Base-by-base conservation (phyloP, 169 alveolate species). In the Eimeria praecox region DNA sequence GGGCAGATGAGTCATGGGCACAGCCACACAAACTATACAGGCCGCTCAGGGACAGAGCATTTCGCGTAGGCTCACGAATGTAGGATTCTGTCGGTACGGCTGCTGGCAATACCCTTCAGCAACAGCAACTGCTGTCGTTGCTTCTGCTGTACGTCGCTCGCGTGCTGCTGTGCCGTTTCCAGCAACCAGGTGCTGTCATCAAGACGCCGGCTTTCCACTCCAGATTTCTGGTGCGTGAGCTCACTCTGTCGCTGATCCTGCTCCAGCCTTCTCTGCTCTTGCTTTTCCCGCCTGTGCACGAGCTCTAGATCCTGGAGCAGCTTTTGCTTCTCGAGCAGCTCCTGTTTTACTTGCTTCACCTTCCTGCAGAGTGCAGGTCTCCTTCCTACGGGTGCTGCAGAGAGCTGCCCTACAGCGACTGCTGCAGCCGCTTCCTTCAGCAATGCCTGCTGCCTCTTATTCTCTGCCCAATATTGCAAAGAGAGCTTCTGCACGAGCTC, bases 31-130 rank as follows among this genome's bases (percentile, higher is more conserved):
- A 35, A 18, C 12, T 22, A 69, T 35, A 3, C 77, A 30, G 44
- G 30, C 80, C 30, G 49, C 49, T 69, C 33, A 69, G 49, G 49
- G 46, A 10, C 80, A 35, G 10, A 69, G 5, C 46, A 35, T 14
- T 35, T 35, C 80, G 35, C 30, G 80, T 16, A 30, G 49, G 12
- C 94, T 88, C 71, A 69, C 94, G 94, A 88, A 62, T 88, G 66
- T 49, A 69, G 83, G 44, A 66, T 52, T 69, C 69, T 44, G 46
- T 88, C 94, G 56, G 92, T 86, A 14, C 62, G 56, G 92, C 92
- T 86, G 92, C 46, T 86, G 49, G 92, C 94, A 66, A 69, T 88
- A 16, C 86, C 94, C 86, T 52, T 88, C 38, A 66, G 66, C 86
- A 88, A 71, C 86, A 88, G 62, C 71, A 62, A 30, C 38, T 88